Conservation (phyloP, 1,284 basidiomycete species). For the Mycena sp. region DNA sequence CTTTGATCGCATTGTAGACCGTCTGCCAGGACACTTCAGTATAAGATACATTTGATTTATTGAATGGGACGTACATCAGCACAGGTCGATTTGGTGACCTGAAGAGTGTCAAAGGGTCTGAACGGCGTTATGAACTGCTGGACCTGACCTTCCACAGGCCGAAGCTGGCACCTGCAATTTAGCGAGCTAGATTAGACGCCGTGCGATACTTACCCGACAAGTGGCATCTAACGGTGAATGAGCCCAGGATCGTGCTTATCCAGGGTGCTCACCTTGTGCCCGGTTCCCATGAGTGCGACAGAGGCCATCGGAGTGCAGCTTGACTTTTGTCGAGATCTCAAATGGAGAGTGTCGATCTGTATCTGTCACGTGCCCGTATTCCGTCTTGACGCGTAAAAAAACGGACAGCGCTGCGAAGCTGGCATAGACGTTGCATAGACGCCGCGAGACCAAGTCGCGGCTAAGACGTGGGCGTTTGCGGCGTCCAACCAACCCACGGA, state of each 20-base stretch:
- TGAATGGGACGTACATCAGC: slow-evolving; percentile 56
- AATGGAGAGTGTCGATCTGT: slow-evolving; percentile 8
- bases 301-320: slow-evolving; percentile 57
- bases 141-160: slow-evolving; percentile 72
- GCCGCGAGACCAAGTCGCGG: no score
- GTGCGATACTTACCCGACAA: slow-evolving; percentile 59
- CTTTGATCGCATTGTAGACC: not conserved
- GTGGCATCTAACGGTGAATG: slow-evolving; percentile 58
- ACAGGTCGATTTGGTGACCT: slow-evolving; percentile 67
- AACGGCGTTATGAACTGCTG: not conserved
- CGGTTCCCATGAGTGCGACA: slow-evolving; percentile 66
- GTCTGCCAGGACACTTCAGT: not conserved
- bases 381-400: no score
- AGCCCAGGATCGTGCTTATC: slow-evolving; percentile 1
- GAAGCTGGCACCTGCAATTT: no score
- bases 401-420: no score
- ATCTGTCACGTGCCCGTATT: not conserved
- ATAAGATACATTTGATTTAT: not conserved
- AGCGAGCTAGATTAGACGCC: no score
- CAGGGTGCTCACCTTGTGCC: slow-evolving; percentile 57
- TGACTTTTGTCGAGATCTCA: no score
- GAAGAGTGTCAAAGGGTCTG: not conserved
- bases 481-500: no score
- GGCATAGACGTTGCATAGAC: no score
- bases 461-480: no score